A percentile compares a stretch with the other conserved stretches of the same genome.
Conservation (phyloP, 192 early-diverging fungal genomes). For the Funneliformis geosporum region DNA sequence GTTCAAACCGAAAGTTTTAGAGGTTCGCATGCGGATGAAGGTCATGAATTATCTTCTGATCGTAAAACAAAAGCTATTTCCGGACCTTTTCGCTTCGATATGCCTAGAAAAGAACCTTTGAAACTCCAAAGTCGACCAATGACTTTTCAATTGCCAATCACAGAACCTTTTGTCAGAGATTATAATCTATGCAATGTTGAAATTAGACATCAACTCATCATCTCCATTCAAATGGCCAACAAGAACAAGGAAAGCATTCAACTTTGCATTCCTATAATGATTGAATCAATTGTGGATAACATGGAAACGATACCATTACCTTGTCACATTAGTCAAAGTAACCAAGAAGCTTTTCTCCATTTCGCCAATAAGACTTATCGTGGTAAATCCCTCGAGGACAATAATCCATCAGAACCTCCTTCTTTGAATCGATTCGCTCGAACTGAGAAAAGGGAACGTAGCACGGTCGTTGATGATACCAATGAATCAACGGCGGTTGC, state of each 20-base stretch:
- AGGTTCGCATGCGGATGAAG: background rate
- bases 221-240: constrained; percentile 6
- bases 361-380: background rate
- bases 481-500: background rate
- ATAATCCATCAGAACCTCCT: background rate
- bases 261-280: background rate
- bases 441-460: background rate
- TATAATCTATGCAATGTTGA: background rate
- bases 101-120: constrained; percentile 7
- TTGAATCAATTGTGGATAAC: constrained; percentile 4
- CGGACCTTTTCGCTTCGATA: constrained; percentile 14
- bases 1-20: constrained; percentile 12
- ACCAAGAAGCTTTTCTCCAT: background rate
- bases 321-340: background rate
- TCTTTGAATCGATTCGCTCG: background rate
- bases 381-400: background rate
- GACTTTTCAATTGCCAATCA: background rate
- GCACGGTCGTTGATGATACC: background rate
- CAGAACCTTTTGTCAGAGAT: constrained; percentile 1
- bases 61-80: background rate
- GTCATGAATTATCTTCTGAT: background rate
- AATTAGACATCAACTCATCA: constrained; percentile 2
- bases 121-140: constrained; percentile 25
- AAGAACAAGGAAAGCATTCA: background rate
- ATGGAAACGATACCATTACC: background rate